These are phyloP conservation scores for Aquilaria yunnanensis DNA, from an alignment of 345 rosid species.

Conservation along the genomic window DNA sequence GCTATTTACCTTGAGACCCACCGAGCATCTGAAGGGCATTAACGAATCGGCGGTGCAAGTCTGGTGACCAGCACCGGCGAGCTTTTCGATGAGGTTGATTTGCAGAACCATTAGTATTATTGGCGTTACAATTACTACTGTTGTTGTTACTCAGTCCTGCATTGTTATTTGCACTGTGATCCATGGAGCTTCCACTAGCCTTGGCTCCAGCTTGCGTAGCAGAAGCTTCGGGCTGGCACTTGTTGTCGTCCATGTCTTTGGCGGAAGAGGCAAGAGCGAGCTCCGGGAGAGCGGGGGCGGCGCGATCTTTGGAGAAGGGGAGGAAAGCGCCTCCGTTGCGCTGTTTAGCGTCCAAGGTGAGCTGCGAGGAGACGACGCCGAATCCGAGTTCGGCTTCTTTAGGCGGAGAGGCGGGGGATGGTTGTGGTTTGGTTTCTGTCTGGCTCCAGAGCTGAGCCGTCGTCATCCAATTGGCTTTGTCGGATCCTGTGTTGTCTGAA, in stretches of 20 bases:
- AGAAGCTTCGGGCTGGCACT: conserved; percentile 26
- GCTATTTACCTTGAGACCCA: conserved; percentile 93
- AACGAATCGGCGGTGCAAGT: conserved; percentile 91
- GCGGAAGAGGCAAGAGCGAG: conserved; percentile 49
- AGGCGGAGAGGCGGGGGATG: conserved; percentile 19
- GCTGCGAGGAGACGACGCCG: conserved; percentile 44
- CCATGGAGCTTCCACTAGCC: too few species aligned
- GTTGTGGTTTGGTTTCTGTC: conserved; percentile 36
- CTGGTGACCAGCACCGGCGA: conserved; percentile 99
- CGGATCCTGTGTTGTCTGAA: conserved; percentile 1
- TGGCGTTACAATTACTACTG: conserved; percentile 21
- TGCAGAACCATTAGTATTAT: conserved; percentile 16
- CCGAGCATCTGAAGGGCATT: conserved; percentile 98
- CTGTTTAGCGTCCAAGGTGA: conserved; percentile 50
- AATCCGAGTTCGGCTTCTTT: conserved; percentile 48
- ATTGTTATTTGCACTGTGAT: too few species aligned
- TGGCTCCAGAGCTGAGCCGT: conserved; percentile 97
- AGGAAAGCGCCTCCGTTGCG: conserved; percentile 89
- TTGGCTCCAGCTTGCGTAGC: not conserved
- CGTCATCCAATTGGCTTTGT: conserved; percentile 84
- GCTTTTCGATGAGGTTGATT: conserved; percentile 79
- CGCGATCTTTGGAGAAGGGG: conserved; percentile 83
- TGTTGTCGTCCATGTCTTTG: conserved; percentile 48
- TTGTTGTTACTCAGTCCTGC: conserved; percentile 23
- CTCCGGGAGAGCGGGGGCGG: conserved; percentile 41